A percentile compares a stretch with the other conserved stretches of the same genome.
These are phyloP conservation scores for Microcera coccophila DNA, from an alignment of 2,329 filamentous ascomycete species.

Conservation along the genomic window DNA sequence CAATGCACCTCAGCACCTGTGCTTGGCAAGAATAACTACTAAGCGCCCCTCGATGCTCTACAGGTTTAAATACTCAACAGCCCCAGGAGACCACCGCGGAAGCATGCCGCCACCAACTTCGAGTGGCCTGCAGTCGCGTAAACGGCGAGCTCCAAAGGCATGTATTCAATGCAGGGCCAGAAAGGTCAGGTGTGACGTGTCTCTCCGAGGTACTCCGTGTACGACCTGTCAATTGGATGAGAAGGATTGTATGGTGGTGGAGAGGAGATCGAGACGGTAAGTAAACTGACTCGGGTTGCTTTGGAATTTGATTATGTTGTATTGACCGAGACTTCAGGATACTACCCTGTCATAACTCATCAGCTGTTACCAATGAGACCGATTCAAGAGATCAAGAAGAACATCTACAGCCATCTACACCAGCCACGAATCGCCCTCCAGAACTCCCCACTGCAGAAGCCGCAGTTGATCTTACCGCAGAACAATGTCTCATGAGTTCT, in stretches of 20 bases:
- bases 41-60: no score
- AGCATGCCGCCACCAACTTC: no score
- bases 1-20: no score
- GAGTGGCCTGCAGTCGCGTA: no score
- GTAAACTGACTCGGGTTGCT: background rate
- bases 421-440: no score
- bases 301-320: background rate
- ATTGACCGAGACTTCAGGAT: background rate
- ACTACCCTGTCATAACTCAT: background rate
- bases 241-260: slow-evolving; percentile 6
- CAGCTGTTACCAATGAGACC: background rate
- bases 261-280: background rate
- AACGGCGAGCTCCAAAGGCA: no score
- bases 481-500: no score
- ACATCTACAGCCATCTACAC: background rate
- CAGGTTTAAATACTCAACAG: no score
- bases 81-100: no score
- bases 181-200: slow-evolving; percentile 17
- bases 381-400: background rate
- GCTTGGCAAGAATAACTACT: no score
- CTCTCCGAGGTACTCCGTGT: slow-evolving; percentile 10
- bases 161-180: slow-evolving; percentile 3
- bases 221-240: slow-evolving; percentile 13
- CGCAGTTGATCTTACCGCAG: no score
- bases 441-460: no score